Evolutionary conservation across 345 rosid genomes (phyloP), one percentile per base, ranked within the genome.

Genomic region (Arabis hirsuta): DNA sequence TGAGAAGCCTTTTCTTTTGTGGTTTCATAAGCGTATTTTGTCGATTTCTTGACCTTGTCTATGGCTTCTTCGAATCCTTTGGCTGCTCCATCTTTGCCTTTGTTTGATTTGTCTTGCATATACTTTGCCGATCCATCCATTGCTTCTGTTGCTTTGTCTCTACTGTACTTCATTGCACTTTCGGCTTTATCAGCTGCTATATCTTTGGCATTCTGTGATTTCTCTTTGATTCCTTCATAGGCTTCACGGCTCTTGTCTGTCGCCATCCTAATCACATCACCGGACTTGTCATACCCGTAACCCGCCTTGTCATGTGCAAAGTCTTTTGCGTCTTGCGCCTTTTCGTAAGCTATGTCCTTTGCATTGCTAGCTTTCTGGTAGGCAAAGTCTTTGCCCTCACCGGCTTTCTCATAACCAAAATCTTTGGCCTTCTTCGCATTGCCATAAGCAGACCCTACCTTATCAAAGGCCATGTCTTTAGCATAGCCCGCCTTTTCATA

Each of bases 1-100:
- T 74, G 22, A 0, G 88, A 87, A 63, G 85, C 81, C 65, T 55
- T 82, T 47, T 83, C 86, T 64, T 88, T 89, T 2, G 83, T 85
- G 22, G 77, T 67, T 58, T 80, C 95, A 55, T 82, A 86, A 7
- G 67, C 68, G 1, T 39, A 3, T 65, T 72, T 65, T 42, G 73
- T 47, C 0, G 64, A 38, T 9, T 81, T 80, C 32, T 83, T 79
- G 3, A 77, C 87, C 50, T 73, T 80, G 31, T 70, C 27, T 13
- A 61, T 53, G 7, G 73, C 69, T 58, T 72, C 69, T 47, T 60
- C 72, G 6, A 57, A 55, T 9, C 76, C 64, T 32, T 46, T 24
- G 16, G 53, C 16, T 0, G 72, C 78, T 57, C 65, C 69, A 36
- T 60, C 64, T 61, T 53, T 76, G 5, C 34, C 47, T 46, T 64